phyloP scores from a whole-genome alignment of 2,329 filamentous ascomycete genomes.

The Taxawa tesnikishii region DNA sequence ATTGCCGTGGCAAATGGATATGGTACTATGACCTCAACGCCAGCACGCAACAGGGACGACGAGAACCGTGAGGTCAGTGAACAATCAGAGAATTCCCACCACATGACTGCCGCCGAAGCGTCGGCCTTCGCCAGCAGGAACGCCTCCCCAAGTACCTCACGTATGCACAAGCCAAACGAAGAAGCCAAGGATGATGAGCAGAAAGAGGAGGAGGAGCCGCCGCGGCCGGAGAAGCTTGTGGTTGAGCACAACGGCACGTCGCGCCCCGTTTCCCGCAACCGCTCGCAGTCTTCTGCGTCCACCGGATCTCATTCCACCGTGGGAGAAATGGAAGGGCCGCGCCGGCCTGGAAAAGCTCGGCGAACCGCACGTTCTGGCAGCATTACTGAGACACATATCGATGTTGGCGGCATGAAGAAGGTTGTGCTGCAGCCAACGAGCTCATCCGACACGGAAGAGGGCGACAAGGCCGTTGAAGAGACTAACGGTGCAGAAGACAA shows the following conservation, averaged over 20 bases:
- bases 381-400: constrained; percentile 68
- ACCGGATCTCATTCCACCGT: constrained; percentile 1
- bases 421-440: constrained; percentile 60
- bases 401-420: constrained; percentile 62
- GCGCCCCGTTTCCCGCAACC: constrained; percentile 5
- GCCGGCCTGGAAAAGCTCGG: constrained; percentile 14
- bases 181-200: constrained; percentile 2
- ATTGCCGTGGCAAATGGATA: constrained; percentile 40
- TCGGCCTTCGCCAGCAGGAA: constrained; percentile 7
- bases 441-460: constrained; percentile 34
- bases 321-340: constrained; percentile 14
- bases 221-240: constrained; percentile 5
- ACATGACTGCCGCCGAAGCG: constrained; percentile 8
- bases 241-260: constrained; percentile 4
- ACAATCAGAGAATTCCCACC: neutral
- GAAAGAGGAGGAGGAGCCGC: constrained; percentile 5
- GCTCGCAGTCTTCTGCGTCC: constrained; percentile 6
- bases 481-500: constrained; percentile 10
- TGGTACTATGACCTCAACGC: constrained; percentile 23
- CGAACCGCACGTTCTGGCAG: constrained; percentile 53
- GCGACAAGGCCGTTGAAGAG: constrained; percentile 16
- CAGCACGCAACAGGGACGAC: constrained; percentile 1
- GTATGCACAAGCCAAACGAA: neutral
- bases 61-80: constrained; percentile 1
- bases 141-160: neutral